These are phyloP conservation scores for Lachnellula arida DNA, from an alignment of 2,329 filamentous ascomycete species.

Conservation along the genomic window DNA sequence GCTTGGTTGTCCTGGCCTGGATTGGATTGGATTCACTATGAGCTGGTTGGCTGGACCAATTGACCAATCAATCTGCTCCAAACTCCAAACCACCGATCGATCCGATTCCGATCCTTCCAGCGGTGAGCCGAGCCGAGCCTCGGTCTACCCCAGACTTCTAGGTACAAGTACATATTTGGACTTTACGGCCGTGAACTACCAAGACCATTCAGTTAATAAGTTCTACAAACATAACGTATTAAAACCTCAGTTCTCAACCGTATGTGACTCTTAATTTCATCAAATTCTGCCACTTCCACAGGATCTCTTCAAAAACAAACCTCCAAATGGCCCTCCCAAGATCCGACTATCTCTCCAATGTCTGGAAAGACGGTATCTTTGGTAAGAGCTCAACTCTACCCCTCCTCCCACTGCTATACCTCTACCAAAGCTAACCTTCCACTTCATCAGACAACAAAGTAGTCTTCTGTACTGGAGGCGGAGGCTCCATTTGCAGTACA, in stretches of 20 bases:
- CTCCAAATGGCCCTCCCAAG: constrained; percentile 46
- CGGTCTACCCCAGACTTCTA: no score
- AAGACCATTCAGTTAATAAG: neutral
- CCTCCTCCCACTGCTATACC: neutral
- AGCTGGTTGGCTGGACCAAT: neutral
- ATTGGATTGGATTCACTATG: neutral
- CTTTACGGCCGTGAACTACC: neutral
- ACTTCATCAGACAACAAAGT: constrained; percentile 67
- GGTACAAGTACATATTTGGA: no score
- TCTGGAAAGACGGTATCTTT: constrained; percentile 87
- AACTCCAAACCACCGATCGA: no score
- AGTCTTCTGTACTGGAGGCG: constrained; percentile 91
- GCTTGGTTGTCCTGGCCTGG: neutral
- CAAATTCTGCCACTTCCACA: neutral
- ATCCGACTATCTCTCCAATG: constrained; percentile 71
- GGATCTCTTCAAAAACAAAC: neutral
- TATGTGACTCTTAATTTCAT: neutral
- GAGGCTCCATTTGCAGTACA: constrained; percentile 88
- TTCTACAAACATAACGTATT: neutral
- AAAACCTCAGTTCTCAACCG: neutral
- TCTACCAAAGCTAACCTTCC: neutral
- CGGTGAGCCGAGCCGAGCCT: neutral
- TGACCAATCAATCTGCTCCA: no score
- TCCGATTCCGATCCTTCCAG: neutral
- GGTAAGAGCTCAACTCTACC: constrained; percentile 44